A percentile compares a stretch with the other conserved stretches of the same genome.
phyloP scores from a whole-genome alignment of 495 filamentous ascomycete genomes.

The Neurospora cerealis region DNA sequence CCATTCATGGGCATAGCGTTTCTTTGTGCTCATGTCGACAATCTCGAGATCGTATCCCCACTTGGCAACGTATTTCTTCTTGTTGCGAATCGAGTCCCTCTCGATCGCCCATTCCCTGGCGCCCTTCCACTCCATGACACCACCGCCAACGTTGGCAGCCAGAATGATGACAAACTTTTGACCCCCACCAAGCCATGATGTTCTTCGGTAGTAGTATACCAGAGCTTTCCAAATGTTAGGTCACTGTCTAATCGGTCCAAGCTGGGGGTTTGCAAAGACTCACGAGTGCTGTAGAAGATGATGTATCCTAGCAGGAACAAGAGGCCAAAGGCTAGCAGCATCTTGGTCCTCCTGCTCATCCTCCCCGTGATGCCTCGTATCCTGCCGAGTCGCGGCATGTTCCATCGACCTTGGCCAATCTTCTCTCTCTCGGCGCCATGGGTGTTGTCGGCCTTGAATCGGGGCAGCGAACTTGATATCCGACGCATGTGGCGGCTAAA shows the following conservation, averaged over 20 bases:
- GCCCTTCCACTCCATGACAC: slow-evolving; percentile 99
- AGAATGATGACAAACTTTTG: slow-evolving; percentile 89
- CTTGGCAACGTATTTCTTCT: slow-evolving; percentile 69
- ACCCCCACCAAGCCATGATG: slow-evolving; percentile 60
- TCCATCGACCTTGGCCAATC: slow-evolving; percentile 39
- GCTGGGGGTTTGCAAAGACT: slow-evolving; percentile 24
- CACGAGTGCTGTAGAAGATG: slow-evolving; percentile 60
- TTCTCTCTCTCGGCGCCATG: slow-evolving; percentile 72
- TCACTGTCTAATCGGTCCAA: neutral
- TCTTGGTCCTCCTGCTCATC: slow-evolving; percentile 42
- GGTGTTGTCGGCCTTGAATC: slow-evolving; percentile 41
- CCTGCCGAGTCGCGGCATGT: slow-evolving; percentile 30
- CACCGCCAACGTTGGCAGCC: slow-evolving; percentile 87
- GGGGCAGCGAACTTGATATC: slow-evolving; percentile 63
- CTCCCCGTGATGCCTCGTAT: slow-evolving; percentile 25
- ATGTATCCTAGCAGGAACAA: slow-evolving; percentile 52
- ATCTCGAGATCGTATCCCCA: slow-evolving; percentile 97
- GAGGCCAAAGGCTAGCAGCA: slow-evolving; percentile 48
- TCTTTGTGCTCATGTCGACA: slow-evolving; percentile 97
- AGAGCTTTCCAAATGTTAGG: slow-evolving; percentile 22
- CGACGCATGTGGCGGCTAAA: slow-evolving; percentile 68
- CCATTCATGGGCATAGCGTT: slow-evolving; percentile 98
- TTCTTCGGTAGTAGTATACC: slow-evolving; percentile 39
- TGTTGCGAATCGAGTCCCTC: slow-evolving; percentile 90
- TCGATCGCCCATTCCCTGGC: slow-evolving; percentile 97